phyloP scores from a whole-genome alignment of 2,329 filamentous ascomycete species.

The Cladosporium sp. region DNA sequence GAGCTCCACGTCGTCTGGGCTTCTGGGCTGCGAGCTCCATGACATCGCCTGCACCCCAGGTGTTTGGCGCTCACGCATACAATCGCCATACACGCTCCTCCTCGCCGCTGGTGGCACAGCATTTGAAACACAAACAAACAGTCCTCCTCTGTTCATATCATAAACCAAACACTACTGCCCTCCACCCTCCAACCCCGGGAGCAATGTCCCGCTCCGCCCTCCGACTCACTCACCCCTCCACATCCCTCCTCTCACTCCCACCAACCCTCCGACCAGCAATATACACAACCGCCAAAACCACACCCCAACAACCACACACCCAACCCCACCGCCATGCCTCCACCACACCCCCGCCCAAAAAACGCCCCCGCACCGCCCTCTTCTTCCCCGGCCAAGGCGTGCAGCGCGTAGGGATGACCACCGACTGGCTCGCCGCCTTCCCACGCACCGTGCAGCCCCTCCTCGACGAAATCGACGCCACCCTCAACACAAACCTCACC shows the following conservation, averaged over 20 bases:
- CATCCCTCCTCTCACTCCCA: slow-evolving; percentile 22
- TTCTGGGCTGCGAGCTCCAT: too few relatives aligned
- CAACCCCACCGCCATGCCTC: slow-evolving; percentile 18
- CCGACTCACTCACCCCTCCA: slow-evolving; percentile 12
- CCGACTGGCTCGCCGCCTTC: slow-evolving; percentile 81
- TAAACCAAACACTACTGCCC: background rate
- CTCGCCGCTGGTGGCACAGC: too few relatives aligned
- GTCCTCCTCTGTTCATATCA: too few relatives aligned
- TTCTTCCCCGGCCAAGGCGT: slow-evolving; percentile 36
- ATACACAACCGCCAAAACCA: slow-evolving; percentile 20
- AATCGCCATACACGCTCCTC: too few relatives aligned
- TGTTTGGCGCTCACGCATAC: too few relatives aligned
- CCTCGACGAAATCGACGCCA: slow-evolving; percentile 77
- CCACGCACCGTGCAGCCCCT: slow-evolving; percentile 69
- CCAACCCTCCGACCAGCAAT: slow-evolving; percentile 22
- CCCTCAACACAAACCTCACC: slow-evolving; percentile 68
- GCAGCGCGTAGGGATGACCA: slow-evolving; percentile 32
- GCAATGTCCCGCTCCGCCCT: slow-evolving; percentile 6
- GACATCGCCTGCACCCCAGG: too few relatives aligned
- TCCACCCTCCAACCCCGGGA: background rate
- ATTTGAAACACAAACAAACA: too few relatives aligned
- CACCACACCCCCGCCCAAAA: slow-evolving; percentile 16
- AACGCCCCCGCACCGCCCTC: slow-evolving; percentile 30
- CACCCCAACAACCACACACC: slow-evolving; percentile 21
- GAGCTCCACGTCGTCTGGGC: too few relatives aligned